These are phyloP conservation scores for Bidens hawaiensis DNA, from an alignment of 140 eudicot genomes.

Conservation along the genomic window DNA sequence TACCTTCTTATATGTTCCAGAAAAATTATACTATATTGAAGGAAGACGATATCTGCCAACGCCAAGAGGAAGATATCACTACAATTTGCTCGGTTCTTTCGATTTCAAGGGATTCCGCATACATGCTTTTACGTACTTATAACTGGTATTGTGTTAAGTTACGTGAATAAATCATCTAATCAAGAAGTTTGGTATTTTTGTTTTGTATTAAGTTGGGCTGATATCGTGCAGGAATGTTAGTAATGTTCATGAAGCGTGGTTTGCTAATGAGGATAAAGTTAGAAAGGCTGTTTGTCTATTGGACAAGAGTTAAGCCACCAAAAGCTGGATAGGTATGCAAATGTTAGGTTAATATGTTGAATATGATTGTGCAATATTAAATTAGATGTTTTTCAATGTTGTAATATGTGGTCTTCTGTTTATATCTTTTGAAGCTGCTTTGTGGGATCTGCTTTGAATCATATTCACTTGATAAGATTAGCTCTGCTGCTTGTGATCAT, in stretches of 20 bases:
- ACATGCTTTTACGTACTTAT: conserved; percentile 44
- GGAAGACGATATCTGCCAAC: conserved; percentile 54
- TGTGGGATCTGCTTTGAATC: too few relatives aligned
- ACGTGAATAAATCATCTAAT: not conserved
- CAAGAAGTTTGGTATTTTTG: not conserved
- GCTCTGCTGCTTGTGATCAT: too few relatives aligned
- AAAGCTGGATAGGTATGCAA: conserved; percentile 34
- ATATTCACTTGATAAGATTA: too few relatives aligned
- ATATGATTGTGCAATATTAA: not conserved
- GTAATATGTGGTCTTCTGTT: too few relatives aligned
- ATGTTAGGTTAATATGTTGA: not conserved
- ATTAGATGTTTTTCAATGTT: not conserved
- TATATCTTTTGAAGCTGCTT: too few relatives aligned
- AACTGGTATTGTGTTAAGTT: conserved; percentile 34
- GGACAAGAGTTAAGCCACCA: conserved; percentile 27
- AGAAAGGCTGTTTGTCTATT: conserved; percentile 54
- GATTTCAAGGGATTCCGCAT: conserved; percentile 47
- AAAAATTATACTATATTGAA: too few relatives aligned
- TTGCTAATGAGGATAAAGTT: conserved; percentile 58
- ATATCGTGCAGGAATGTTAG: conserved; percentile 40
- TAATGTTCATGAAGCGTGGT: conserved; percentile 64
- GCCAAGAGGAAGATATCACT: conserved; percentile 57
- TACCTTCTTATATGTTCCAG: conserved; percentile 26
- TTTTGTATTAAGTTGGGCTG: not conserved
- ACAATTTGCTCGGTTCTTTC: conserved; percentile 43